Percentiles rank a stretch among this genome's conserved stretches.
Conservation (phyloP, 148 eudicot species). For the Amaranthus hypochondriacus region DNA sequence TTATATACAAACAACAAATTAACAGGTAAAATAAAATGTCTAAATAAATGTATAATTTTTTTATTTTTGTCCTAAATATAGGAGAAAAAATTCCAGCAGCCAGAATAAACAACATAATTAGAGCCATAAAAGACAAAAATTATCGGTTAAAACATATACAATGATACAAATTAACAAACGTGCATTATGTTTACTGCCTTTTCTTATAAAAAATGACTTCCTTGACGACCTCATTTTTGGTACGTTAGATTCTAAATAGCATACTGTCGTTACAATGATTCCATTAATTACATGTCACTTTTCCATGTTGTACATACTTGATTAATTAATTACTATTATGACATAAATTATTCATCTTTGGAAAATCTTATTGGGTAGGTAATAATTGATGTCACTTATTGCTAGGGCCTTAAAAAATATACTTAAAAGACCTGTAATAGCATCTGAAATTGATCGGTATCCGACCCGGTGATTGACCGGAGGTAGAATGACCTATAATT, state of each 20-base stretch:
- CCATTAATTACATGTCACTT: conserved; percentile 5
- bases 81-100: no score
- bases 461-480: no score
- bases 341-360: neutral
- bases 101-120: no score
- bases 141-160: neutral
- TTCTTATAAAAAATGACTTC: neutral
- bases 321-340: neutral
- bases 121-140: no score
- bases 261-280: conserved; percentile 18
- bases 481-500: no score
- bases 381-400: neutral
- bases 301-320: conserved; percentile 11
- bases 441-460: no score
- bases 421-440: no score
- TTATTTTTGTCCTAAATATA: no score
- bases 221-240: neutral
- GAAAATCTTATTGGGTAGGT: conserved; percentile 7
- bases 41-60: no score
- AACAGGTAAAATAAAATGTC: no score
- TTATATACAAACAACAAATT: no score
- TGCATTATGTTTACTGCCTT: neutral
- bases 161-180: neutral
- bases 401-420: no score
- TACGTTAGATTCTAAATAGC: neutral